phyloP scores from a whole-genome alignment of 768 basidiomycete species.

The Tricholoma hemisulphureum region DNA sequence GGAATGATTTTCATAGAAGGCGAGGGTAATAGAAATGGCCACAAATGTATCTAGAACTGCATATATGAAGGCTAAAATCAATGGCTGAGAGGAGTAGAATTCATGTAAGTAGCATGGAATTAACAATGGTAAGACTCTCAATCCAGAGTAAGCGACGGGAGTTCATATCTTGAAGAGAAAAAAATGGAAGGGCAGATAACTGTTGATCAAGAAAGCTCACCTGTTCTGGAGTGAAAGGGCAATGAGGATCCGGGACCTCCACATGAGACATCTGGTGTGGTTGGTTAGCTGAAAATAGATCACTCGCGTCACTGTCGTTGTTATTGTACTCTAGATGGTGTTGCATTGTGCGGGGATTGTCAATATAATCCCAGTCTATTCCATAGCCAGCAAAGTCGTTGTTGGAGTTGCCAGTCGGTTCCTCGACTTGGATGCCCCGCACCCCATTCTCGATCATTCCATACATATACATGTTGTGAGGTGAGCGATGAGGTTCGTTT shows the following conservation, averaged over 20 bases:
- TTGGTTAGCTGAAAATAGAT: neutral
- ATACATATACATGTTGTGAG: constrained; percentile 30
- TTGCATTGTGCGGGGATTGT: constrained; percentile 4
- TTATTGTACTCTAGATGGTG: constrained; percentile 16
- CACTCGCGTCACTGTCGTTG: neutral
- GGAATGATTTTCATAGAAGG: no score
- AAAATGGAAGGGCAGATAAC: neutral
- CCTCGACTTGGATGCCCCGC: constrained; percentile 19
- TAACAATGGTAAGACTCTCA: neutral
- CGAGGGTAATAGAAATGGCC: no score
- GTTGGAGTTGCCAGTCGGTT: neutral
- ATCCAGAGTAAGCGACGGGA: neutral
- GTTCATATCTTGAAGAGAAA: constrained; percentile 1
- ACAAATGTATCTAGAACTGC: no score
- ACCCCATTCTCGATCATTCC: constrained; percentile 31
- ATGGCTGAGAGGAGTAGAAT: no score
- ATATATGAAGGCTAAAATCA: no score
- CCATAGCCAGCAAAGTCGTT: constrained; percentile 23
- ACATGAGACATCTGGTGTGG: neutral
- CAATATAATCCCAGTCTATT: constrained; percentile 23
- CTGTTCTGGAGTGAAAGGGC: neutral
- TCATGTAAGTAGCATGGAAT: neutral
- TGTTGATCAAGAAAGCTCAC: neutral
- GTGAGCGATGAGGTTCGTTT: constrained; percentile 17
- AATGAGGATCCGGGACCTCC: neutral